Evolutionary conservation across 202 grass and related monocot species (phyloP).

Genomic region (Musa balbisiana): DNA sequence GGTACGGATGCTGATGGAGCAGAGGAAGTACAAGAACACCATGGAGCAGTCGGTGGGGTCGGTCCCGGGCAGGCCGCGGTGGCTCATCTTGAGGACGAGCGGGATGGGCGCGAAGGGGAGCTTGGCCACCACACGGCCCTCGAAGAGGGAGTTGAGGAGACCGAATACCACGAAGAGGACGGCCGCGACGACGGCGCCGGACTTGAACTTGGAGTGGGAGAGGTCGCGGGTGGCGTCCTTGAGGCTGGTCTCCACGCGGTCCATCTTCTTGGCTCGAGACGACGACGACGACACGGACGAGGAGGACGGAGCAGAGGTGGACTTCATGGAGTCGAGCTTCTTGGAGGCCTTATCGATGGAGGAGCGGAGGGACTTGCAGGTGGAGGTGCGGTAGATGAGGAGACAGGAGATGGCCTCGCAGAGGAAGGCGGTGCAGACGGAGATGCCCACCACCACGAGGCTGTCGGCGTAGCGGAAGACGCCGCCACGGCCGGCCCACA

Average conservation of each 20-base stretch:
- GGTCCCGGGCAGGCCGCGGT: slow-evolving; percentile 64
- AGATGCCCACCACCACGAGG: slow-evolving; percentile 68
- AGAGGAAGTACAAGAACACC: slow-evolving; percentile 98
- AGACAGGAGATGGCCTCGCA: slow-evolving; percentile 96
- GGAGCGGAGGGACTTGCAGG: slow-evolving; percentile 92
- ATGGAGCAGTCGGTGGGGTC: slow-evolving; percentile 96
- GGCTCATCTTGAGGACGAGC: slow-evolving; percentile 90
- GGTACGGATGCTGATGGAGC: slow-evolving; percentile 92
- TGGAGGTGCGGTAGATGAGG: slow-evolving; percentile 91
- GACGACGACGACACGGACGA: slow-evolving; percentile 10
- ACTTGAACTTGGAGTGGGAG: slow-evolving; percentile 94
- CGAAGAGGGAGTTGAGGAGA: slow-evolving; percentile 91
- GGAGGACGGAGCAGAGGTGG: slow-evolving; percentile 14
- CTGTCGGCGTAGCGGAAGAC: slow-evolving; percentile 55
- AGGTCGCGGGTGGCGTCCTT: slow-evolving; percentile 91
- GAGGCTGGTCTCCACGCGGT: slow-evolving; percentile 86
- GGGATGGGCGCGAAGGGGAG: slow-evolving; percentile 71
- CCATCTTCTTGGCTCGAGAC: slow-evolving; percentile 79
- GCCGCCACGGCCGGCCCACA: neutral
- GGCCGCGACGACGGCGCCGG: slow-evolving; percentile 86
- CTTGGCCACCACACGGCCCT: slow-evolving; percentile 72
- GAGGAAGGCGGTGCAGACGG: slow-evolving; percentile 58
- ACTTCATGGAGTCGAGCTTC: slow-evolving; percentile 93
- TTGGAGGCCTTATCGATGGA: slow-evolving; percentile 88
- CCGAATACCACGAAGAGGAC: slow-evolving; percentile 95